These are phyloP conservation scores for Candida hispaniensis DNA, from an alignment of 805 yeast species.

Conservation along the genomic window DNA sequence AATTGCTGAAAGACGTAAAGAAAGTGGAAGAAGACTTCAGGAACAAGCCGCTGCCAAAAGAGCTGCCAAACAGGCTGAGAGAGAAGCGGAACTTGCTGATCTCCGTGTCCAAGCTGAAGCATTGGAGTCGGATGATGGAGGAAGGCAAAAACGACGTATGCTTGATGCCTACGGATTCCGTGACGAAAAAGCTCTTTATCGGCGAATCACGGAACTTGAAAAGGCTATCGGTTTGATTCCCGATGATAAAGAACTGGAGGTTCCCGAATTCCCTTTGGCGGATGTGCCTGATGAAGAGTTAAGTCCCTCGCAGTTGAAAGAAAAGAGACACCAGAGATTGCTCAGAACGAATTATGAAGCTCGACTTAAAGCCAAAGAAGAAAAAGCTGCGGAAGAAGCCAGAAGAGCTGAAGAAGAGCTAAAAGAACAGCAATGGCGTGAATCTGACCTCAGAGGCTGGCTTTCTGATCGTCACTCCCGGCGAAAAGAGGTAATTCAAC, in stretches of 20 bases:
- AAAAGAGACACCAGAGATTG: slow-evolving; percentile 73
- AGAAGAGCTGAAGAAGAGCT: slow-evolving; percentile 48
- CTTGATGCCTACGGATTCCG: slow-evolving; percentile 68
- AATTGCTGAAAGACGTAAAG: slow-evolving; percentile 70
- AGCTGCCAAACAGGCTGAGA: slow-evolving; percentile 65
- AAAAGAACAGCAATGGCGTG: slow-evolving; percentile 71
- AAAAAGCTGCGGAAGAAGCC: slow-evolving; percentile 55
- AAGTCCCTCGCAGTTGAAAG: slow-evolving; percentile 68
- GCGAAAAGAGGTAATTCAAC: slow-evolving; percentile 48
- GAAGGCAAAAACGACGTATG: slow-evolving; percentile 42
- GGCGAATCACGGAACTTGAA: slow-evolving; percentile 54
- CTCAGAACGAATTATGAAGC: slow-evolving; percentile 86
- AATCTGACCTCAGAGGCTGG: slow-evolving; percentile 68
- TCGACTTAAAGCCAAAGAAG: slow-evolving; percentile 67
- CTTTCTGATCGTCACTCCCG: slow-evolving; percentile 53
- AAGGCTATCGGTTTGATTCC: slow-evolving; percentile 55
- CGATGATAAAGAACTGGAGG: slow-evolving; percentile 47
- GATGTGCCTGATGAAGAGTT: slow-evolving; percentile 80
- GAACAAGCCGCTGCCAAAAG: slow-evolving; percentile 85
- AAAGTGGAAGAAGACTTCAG: slow-evolving; percentile 79
- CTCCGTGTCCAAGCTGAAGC: slow-evolving; percentile 35
- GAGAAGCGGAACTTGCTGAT: slow-evolving; percentile 70
- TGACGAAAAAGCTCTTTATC: slow-evolving; percentile 58
- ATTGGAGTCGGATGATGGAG: slow-evolving; percentile 36
- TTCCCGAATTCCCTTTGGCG: slow-evolving; percentile 59